phyloP scores from a whole-genome alignment of 129 eudicot genomes.

The Centrapalus pauciflorus region DNA sequence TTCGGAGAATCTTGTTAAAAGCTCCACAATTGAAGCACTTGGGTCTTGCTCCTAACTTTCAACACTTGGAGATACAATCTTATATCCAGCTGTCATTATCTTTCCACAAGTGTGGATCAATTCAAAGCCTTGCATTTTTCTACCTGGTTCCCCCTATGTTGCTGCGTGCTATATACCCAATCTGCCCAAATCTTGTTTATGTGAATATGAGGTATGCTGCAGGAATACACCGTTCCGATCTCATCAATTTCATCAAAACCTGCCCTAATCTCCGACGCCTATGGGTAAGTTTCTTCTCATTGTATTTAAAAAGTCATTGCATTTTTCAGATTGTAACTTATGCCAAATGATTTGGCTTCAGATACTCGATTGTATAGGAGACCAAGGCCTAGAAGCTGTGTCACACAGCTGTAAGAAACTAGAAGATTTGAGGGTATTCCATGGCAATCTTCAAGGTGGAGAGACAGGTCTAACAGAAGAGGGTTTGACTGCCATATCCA shows the following conservation, averaged over 20 bases:
- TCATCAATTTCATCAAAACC: constrained; percentile 43
- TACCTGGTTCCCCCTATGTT: constrained; percentile 48
- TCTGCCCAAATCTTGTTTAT: constrained; percentile 47
- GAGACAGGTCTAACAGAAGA: constrained; percentile 50
- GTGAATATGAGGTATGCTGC: constrained; percentile 69
- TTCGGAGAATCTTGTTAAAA: constrained; percentile 45
- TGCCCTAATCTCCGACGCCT: constrained; percentile 60
- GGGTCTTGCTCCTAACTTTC: constrained; percentile 59
- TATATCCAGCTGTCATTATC: constrained; percentile 32
- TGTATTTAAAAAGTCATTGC: neutral
- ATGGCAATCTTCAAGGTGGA: constrained; percentile 34
- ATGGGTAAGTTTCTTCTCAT: constrained; percentile 38
- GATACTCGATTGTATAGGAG: constrained; percentile 72
- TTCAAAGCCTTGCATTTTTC: constrained; percentile 68
- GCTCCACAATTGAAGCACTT: constrained; percentile 71
- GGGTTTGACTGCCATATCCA: constrained; percentile 69
- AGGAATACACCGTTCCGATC: constrained; percentile 35
- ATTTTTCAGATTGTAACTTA: neutral
- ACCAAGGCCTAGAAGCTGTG: constrained; percentile 58
- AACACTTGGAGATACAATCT: constrained; percentile 40
- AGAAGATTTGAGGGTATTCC: constrained; percentile 68
- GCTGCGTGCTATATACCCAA: constrained; percentile 50
- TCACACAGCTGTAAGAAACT: constrained; percentile 66
- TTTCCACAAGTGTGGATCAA: constrained; percentile 40
- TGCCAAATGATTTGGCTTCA: constrained; percentile 21